Evolutionary conservation across 441 rosid species (phyloP).

Genomic region (Gossypium trilobum): DNA sequence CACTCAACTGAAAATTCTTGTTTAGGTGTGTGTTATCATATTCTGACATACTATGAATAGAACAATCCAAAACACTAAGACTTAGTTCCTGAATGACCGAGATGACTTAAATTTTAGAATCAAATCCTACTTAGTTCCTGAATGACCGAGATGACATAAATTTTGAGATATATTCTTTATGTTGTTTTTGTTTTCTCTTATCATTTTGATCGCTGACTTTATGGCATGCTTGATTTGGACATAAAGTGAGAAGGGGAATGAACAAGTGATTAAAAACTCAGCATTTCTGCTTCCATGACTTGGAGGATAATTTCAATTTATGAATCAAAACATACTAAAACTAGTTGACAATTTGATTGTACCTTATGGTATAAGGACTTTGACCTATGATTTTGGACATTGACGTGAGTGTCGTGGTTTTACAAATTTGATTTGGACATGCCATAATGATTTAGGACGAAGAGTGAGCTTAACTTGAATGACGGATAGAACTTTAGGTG

Average conservation of each 20-base stretch:
- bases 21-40: background rate
- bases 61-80: background rate
- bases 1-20: background rate
- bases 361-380: background rate
- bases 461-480: constrained; percentile 1
- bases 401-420: background rate
- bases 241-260: background rate
- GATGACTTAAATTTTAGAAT: background rate
- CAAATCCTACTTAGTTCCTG: background rate
- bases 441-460: background rate
- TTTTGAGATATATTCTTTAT: background rate
- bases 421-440: background rate
- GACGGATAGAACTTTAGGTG: background rate
- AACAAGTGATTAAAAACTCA: constrained; percentile 1
- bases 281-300: background rate
- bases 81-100: background rate
- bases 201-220: background rate
- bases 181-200: background rate
- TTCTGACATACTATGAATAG: background rate
- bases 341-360: background rate
- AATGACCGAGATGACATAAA: too few species aligned
- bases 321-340: background rate
- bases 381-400: background rate
- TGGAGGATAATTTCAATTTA: background rate
- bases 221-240: background rate